Percentiles rank a stretch among this genome's conserved stretches.
Conservation (phyloP, 179 eudicot genomes). For the Patellifolia procumbens region DNA sequence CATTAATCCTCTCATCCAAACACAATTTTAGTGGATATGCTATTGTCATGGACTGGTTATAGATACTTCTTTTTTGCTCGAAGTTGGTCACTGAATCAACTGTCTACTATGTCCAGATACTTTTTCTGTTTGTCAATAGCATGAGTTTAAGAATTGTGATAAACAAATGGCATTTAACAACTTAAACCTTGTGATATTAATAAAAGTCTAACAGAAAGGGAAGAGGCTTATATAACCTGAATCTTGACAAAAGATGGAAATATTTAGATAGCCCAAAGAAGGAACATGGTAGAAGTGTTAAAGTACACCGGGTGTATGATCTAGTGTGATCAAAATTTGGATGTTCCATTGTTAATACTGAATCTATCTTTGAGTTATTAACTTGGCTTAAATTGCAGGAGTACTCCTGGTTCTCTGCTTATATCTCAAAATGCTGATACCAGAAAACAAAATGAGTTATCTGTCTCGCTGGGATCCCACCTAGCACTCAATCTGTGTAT, state of each 20-base stretch:
- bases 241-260: too few relatives aligned
- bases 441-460: slow-evolving; percentile 36
- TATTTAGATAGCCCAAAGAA: too few relatives aligned
- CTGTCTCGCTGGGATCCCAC: slow-evolving; percentile 50
- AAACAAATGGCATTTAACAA: too few relatives aligned
- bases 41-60: background rate
- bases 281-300: too few relatives aligned
- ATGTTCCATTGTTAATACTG: background rate
- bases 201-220: too few relatives aligned
- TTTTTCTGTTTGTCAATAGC: background rate
- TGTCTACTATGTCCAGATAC: too few relatives aligned
- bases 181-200: too few relatives aligned
- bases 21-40: background rate
- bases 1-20: background rate
- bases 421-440: slow-evolving; percentile 40
- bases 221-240: too few relatives aligned
- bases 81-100: background rate
- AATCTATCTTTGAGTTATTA: background rate
- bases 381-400: slow-evolving; percentile 44
- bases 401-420: slow-evolving; percentile 54
- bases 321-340: background rate
- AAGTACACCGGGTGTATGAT: background rate
- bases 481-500: slow-evolving; percentile 63
- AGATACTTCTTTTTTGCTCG: background rate
- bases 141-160: too few relatives aligned